Base-by-base conservation (phyloP, 768 basidiomycete genomes). In the Auriculariales sp. region DNA sequence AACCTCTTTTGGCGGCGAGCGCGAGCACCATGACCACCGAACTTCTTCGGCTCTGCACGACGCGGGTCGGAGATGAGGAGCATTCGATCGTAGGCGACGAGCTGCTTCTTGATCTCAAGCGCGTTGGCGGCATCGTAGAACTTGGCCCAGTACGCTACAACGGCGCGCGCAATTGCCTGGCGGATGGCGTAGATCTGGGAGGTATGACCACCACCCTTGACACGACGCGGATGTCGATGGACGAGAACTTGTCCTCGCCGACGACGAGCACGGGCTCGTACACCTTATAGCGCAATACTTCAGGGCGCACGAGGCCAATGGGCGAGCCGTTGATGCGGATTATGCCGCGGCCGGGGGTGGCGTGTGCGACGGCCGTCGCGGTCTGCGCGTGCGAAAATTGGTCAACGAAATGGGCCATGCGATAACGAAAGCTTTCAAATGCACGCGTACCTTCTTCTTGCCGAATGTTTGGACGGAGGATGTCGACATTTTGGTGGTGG, bases 11-110 rank as follows among this genome's bases (percentile, higher is more conserved):
- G 93, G 70, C 92, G 83, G 73, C 92, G 87, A 52, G 92, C 91
- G 78, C 93, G 89, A 57, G 93, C 93, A 81, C 93, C 93, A 66
- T 74, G 77, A 75, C 93, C 93, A 78, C 93, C 94, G 66, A 98
- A 97, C 72, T 94, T 95, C 82, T 97, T 97, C 60, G 94, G 94
- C 68, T 98, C 94, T 83, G 86, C 88, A 73, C 94, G 83, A 71
- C 95, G 81, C 57, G 90, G 91, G 66, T 94, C 91, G 50, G 91
- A 86, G 57, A 93, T 92, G 61, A 93, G 68, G 53, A 94, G 71
- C 46, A 86, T 80, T 57, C 86, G 75, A 74, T 99, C 95, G 67
- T 98, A 98, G 14, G 89, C 82, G 54, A 95, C 87, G 58, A 98
- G 71, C 67, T 87, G 89, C 78, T 98, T 98, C 81, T 95, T 97